Base-by-base conservation (phyloP, 495 filamentous ascomycete genomes). In the Cairneyella variabilis region DNA sequence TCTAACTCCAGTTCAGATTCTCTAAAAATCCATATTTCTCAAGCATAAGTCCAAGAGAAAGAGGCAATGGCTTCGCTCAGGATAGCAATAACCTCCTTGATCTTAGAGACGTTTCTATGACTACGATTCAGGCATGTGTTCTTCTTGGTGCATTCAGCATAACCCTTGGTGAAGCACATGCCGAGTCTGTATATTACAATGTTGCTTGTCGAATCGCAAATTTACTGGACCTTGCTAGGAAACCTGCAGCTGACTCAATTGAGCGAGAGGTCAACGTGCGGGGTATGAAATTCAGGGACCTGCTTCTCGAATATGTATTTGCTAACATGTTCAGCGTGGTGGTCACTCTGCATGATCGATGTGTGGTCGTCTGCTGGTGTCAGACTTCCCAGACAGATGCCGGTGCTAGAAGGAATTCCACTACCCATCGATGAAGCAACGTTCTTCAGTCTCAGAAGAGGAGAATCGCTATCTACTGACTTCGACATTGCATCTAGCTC, bases 291-390 rank as follows among this genome's bases (percentile, higher is more conserved):
- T 8, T 25, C 9, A 8, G 14, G 14, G 30, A 34, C 9, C 38
- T 7, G 7, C 8, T 17, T 41, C 38, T 14, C 23, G 5, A 20
- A 21, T 18, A 14, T 10, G 6, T 14, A 11, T 7, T 11, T 47
- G 26, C 18, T 58, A 27, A 57, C 40, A 22, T 11, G n/a, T 2
- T 4, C 28, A 69, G 66, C 69, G 9, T 75, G 71, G 69, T 72
- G 68, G 68, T 58, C 68, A 3, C 53, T 75, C 1, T 68, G 64
- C 50, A 72, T 75, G 71, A 69, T 72, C 38, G 71, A 75, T 55
- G 60, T 67, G 11, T 75, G 71, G 71, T 65, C 64, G 16, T 67
- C 71, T 6, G 56, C 62, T 2, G 71, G 68, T 1, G 61, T 72
- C 7, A 48, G 62, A 16, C 61, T 72, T 18, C 68, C 71, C 11